Evolutionary conservation across 345 rosid species (phyloP).

Genomic region (Hevea brasiliensis): DNA sequence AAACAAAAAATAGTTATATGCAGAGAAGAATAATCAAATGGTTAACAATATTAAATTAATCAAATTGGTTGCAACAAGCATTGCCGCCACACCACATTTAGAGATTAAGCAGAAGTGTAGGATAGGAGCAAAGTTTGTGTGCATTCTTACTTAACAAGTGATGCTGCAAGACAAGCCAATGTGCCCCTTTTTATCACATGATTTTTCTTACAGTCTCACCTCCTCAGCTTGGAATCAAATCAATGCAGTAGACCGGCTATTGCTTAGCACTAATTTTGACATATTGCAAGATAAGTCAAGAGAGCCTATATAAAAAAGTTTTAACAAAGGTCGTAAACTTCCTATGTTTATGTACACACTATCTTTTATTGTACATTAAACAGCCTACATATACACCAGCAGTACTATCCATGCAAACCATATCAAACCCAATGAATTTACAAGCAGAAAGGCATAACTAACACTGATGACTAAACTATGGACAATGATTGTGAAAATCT

Average conservation of each 20-base stretch:
- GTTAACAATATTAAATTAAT: not conserved
- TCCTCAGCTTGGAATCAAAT: not conserved
- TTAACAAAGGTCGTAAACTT: not conserved
- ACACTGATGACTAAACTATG: not conserved
- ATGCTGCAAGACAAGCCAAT: not conserved
- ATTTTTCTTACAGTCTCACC: not conserved
- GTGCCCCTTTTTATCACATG: too few relatives aligned
- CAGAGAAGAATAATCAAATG: not conserved
- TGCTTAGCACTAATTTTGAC: not conserved
- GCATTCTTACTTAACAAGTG: not conserved
- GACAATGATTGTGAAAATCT: not conserved
- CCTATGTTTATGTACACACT: not conserved
- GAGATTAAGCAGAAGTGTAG: not conserved
- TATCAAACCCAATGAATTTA: too few relatives aligned
- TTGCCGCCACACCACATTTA: not conserved
- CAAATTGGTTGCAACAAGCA: not conserved
- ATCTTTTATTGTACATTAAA: not conserved
- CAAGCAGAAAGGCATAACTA: too few relatives aligned
- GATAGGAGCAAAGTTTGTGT: not conserved
- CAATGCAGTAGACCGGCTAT: not conserved
- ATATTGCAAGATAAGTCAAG: not conserved
- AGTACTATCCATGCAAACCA: not conserved
- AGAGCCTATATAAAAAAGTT: not conserved
- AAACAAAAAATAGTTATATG: not conserved
- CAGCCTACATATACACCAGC: not conserved